Evolutionary conservation across 192 early-diverging fungal species (phyloP), one percentile per base, ranked within the genome.

Genomic region (Coemansia sp.): DNA sequence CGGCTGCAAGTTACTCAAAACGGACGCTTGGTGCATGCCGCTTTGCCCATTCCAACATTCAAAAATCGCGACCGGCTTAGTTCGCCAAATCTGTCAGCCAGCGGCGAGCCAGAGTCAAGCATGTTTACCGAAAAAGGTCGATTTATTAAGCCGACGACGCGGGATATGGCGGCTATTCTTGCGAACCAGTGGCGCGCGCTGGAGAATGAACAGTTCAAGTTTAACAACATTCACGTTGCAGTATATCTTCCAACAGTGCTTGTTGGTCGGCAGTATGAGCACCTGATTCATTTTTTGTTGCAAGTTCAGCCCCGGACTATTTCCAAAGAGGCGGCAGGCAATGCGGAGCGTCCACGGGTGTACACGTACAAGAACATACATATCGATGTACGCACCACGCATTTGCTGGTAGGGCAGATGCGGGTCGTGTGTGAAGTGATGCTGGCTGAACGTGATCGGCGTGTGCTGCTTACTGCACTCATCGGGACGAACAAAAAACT

Each of bases 161-260:
- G 61, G 54, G 55, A 35, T 3, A 70, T 69, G 51, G 67, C 73
- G 19, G 54, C 66, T 5, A 66, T 69, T 20, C 10, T 82, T 7
- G 39, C 62, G 4, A 48, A 51, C 2, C 63, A 66, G 23, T 82
- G 79, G 79, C 69, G 55, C 14, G 12, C 47, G 9, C 65, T 82
- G n/a, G 79, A 82, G 22, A 35, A 52, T 9, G 29, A 32, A 1
- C 61, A 62, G 18, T 82, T 82, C 53, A 64, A 66, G 41, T 76
- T 82, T 23, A 73, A 69, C 67, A 82, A 82, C 68, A 53, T 73
- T 0, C 79, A 82, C 38, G 64, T 73, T 14, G 56, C 56, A 13
- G 69, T 67, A n/a, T 82, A 76, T 54, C 54, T 82, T 13, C 57
- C 74, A 19, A 76, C 69, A 48, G 66, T 75, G 65, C 54, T 82